phyloP scores from a whole-genome alignment of 305 asterid species.

The Euphrasia arctica region DNA sequence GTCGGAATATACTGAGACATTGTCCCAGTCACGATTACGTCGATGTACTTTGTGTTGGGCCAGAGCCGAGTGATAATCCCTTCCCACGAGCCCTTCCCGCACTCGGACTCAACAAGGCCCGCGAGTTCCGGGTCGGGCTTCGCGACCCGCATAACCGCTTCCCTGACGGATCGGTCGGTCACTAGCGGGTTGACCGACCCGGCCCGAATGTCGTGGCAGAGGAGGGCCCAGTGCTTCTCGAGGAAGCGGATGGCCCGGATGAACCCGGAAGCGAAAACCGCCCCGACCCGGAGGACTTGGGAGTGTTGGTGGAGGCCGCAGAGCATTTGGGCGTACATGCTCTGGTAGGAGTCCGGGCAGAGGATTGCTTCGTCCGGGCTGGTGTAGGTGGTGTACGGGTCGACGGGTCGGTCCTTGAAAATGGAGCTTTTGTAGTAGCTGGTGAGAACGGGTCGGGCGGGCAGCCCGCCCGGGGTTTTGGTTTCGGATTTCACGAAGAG shows the following conservation, averaged over 20 bases:
- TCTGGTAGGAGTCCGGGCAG: conserved; percentile 45
- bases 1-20: conserved; percentile 26
- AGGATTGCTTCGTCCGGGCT: conserved; percentile 48
- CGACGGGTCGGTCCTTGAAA: conserved; percentile 30
- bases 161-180: neutral
- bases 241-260: conserved; percentile 45
- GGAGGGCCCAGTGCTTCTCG: conserved; percentile 39
- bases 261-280: conserved; percentile 39
- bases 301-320: conserved; percentile 38
- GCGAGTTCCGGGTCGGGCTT: neutral
- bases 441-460: conserved; percentile 32
- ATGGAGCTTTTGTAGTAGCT: conserved; percentile 23
- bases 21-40: conserved; percentile 23
- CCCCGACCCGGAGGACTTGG: conserved; percentile 47
- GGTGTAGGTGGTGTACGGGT: conserved; percentile 43
- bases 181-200: conserved; percentile 26
- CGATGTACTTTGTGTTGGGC: conserved; percentile 26
- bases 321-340: conserved; percentile 53
- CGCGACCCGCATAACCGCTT: neutral
- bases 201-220: conserved; percentile 37
- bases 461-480: conserved; percentile 30
- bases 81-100: conserved; percentile 27
- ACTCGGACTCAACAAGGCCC: neutral
- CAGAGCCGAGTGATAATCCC: conserved; percentile 39
- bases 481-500: conserved; percentile 33